Percentiles rank a stretch among this genome's conserved stretches.
Evolutionary conservation across 2,329 filamentous ascomycete species (phyloP).

Genomic region (Sarocladium kiliense): DNA sequence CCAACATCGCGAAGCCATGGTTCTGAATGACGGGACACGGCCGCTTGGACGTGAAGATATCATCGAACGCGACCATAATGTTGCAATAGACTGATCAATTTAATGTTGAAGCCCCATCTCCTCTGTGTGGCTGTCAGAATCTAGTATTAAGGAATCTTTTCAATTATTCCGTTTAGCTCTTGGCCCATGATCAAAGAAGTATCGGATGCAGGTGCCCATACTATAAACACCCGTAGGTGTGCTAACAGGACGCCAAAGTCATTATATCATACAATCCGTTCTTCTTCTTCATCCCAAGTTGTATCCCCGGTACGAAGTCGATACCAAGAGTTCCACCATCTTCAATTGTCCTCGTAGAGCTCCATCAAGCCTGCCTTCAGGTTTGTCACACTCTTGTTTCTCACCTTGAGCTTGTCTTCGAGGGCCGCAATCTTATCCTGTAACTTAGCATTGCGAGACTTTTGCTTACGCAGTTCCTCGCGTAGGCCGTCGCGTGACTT

Average conservation of each 20-base stretch:
- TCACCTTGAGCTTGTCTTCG: conserved; percentile 29
- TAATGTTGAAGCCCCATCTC: too few species aligned
- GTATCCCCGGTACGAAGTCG: too few species aligned
- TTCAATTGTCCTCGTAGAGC: conserved; percentile 23
- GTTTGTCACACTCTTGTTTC: conserved; percentile 28
- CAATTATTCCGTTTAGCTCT: too few species aligned
- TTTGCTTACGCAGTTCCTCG: conserved; percentile 56
- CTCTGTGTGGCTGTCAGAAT: too few species aligned
- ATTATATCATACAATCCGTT: background rate
- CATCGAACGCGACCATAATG: conserved; percentile 56
- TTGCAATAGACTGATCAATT: conserved; percentile 2
- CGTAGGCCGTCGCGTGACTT: conserved; percentile 62
- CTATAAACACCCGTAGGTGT: too few species aligned
- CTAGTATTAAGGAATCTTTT: too few species aligned
- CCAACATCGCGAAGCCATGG: conserved; percentile 81
- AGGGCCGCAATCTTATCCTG: conserved; percentile 31
- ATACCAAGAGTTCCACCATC: too few species aligned
- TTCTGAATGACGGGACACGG: conserved; percentile 78
- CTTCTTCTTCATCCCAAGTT: too few species aligned
- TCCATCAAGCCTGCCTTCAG: conserved; percentile 33
- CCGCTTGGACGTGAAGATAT: conserved; percentile 73
- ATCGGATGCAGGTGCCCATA: too few species aligned
- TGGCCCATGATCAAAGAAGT: too few species aligned
- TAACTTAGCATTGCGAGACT: conserved; percentile 37
- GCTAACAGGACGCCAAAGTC: too few species aligned